Percentiles rank a stretch among this genome's conserved stretches.
phyloP scores from a whole-genome alignment of 345 rosid species.

The Mangifera indica region DNA sequence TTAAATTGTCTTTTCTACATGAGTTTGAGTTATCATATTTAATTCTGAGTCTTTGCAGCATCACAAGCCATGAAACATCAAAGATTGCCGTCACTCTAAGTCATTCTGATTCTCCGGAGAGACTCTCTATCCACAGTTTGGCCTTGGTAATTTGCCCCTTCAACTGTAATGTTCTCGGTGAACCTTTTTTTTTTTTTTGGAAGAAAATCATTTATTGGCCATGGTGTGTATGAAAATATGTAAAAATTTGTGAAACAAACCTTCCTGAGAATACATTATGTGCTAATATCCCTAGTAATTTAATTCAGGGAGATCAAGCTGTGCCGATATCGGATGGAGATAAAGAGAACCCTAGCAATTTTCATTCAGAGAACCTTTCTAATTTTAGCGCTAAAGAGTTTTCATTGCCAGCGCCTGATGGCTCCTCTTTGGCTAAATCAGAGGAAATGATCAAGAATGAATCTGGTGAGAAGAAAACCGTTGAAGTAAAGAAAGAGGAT shows the following conservation, averaged over 20 bases:
- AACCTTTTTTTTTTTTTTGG: background rate
- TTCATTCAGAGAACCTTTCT: conserved; percentile 18
- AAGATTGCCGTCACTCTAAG: background rate
- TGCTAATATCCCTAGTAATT: conserved; percentile 1
- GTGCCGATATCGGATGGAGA: conserved; percentile 11
- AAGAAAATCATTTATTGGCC: background rate
- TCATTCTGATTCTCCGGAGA: conserved; percentile 16
- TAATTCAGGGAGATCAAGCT: conserved; percentile 36
- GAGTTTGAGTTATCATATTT: background rate
- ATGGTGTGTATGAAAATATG: no score
- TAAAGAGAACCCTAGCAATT: conserved; percentile 6
- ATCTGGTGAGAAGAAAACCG: background rate
- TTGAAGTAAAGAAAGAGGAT: conserved; percentile 4
- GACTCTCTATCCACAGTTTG: conserved; percentile 14
- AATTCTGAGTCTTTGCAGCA: conserved; percentile 25
- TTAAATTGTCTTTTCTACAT: background rate
- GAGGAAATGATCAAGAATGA: conserved; percentile 6
- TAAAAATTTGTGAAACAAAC: background rate
- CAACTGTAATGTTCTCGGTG: no score
- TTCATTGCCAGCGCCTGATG: conserved; percentile 15
- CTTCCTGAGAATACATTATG: no score
- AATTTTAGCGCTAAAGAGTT: conserved; percentile 20
- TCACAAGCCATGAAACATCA: conserved; percentile 23
- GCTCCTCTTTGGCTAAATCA: background rate
- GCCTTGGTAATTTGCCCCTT: background rate